Evolutionary conservation across 2,329 filamentous ascomycete species (phyloP).

Genomic region (Calonectria crousiana): DNA sequence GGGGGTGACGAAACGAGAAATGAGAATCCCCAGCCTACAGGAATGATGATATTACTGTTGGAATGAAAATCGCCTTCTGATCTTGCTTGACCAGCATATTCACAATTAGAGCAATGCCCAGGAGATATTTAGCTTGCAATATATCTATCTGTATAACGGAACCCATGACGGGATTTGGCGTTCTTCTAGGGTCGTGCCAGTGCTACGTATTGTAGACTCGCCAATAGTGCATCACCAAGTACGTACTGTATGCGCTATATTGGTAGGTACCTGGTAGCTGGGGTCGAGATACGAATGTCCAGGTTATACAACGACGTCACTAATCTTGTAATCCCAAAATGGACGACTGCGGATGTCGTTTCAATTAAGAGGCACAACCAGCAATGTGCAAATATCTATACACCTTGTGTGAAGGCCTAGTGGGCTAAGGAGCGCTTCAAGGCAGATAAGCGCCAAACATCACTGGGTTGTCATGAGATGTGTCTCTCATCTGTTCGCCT

Average conservation of each 20-base stretch:
- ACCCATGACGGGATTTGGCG: neutral
- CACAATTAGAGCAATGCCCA: neutral
- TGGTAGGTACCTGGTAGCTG: neutral
- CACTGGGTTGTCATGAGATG: neutral
- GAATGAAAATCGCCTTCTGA: neutral
- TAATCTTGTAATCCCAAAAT: neutral
- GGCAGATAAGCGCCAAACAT: conserved; percentile 1
- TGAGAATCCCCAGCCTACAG: neutral
- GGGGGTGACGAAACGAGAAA: conserved; percentile 10
- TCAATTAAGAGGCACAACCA: neutral
- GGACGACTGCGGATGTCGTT: neutral
- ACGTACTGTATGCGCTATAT: neutral
- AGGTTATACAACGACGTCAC: conserved; percentile 1
- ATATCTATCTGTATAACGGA: neutral
- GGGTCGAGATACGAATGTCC: neutral
- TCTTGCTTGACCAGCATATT: neutral
- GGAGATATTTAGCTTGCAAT: neutral
- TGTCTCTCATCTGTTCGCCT: neutral
- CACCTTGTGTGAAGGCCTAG: neutral
- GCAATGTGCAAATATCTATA: neutral
- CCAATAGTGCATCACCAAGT: neutral
- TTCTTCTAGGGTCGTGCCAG: neutral
- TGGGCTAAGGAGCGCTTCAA: neutral
- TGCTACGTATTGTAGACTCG: neutral
- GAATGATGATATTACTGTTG: neutral